Evolutionary conservation across 306 rosid species (phyloP), one percentile per base, ranked within the genome.

Genomic region (Cicer yamashitae): DNA sequence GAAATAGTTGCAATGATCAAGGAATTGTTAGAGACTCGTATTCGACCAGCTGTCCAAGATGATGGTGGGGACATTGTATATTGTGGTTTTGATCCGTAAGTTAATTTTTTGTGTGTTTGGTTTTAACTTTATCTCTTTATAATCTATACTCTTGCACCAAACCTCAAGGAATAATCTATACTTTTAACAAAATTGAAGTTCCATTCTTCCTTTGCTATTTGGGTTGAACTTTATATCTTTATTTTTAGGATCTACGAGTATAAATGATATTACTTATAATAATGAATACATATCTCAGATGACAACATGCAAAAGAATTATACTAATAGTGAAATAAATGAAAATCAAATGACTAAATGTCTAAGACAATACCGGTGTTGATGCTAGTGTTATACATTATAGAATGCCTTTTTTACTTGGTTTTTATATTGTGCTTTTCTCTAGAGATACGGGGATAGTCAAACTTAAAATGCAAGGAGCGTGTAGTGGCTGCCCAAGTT

Each of bases 11-110:
- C 98, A 1, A 94, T 94, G 98, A 94, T 94, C 87, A 94, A 94
- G 85, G 98, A 94, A 77, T 80, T 94, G 73, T 79, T 94, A 76
- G 98, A 94, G 84, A 94, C 97, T 56, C 97, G 97, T 40, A 90
- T 94, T 74, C 87, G 98, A 63, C 98, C 98, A 13, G 89, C 97
- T 7, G 98, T 94, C 63, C 97, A 91, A 86, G 98, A 91, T 80
- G 98, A 94, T 78, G 98, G 98, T 34, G 98, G 98, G 67, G 98
- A 94, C 83, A 94, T 94, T 78, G 98, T 87, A 66, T 94, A 89
- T 79, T 77, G 83, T 48, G 91, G 89, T 56, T 94, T 90, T 82
- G 88, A 90, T 50, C 78, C 6, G 98, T 91, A 85, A 56, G 90
- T 30, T 30, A 3, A 3, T 0, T 30, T 18, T 25, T 30, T 30